Evolutionary conservation across 441 rosid species (phyloP), one percentile per base, ranked within the genome.

Genomic region (Kokia cookei): DNA sequence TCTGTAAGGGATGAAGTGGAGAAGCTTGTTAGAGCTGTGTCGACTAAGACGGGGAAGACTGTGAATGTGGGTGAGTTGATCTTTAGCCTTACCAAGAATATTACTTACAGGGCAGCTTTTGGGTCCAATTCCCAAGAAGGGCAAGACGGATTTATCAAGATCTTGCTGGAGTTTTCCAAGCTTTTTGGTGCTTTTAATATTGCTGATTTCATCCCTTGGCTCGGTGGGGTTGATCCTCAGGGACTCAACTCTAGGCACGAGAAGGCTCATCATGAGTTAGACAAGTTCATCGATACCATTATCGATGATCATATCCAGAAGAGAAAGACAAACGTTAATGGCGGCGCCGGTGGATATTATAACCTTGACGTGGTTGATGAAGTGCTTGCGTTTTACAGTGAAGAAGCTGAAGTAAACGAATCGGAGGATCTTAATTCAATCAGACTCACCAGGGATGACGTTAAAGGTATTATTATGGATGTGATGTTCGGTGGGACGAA

Each of bases 401-500:
- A 95, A 8, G 97, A 87, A 19, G 87, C 85, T 0, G 85, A 82
- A 78, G 89, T 82, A 26, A 82, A 80, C 14, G 91, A 93, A 48
- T 75, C 91, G 0, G 86, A 85, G 1, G 95, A 89, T 82, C 74
- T 83, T 7, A 91, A 86, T 72, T 76, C 97, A 29, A 85, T 93
- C 81, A 89, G 76, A 53, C 82, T 96, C 58, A 92, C 95, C 4
- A 84, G 84, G 71, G 93, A 93, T 55, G 90, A 93, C 83, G 92
- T 96, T 81, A 93, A 96, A 82, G 99, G 97, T 26, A 87, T 93
- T 65, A 92, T 96, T 79, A 96, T 96, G 99, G 99, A 95, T 73
- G 98, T 95, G 37, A 96, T 96, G 99, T 96, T 96, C 75, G 99
- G 99, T 26, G 99, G 99, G 60, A 93, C 98, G 1, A 97, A 93